Evolutionary conservation across 306 rosid species (phyloP).

Genomic region (Begonia masoniana): DNA sequence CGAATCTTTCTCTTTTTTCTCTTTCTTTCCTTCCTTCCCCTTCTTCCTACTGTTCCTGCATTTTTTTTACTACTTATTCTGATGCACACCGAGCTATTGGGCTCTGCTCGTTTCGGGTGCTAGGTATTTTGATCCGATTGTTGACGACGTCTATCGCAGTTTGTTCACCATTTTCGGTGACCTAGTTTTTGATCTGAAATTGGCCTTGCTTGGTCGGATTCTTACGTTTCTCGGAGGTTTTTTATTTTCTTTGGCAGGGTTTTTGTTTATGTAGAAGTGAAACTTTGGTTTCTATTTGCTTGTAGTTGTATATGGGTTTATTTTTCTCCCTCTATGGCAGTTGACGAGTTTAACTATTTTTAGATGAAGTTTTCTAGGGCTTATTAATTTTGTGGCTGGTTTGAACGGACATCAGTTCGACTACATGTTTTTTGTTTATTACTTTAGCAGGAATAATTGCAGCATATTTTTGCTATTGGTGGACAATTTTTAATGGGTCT

Average conservation of each 20-base stretch:
- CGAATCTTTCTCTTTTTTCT: slow-evolving; percentile 10
- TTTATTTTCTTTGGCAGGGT: neutral
- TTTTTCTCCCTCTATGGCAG: neutral
- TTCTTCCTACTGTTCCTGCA: slow-evolving; percentile 5
- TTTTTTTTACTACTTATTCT: slow-evolving; percentile 7
- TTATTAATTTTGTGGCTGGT: neutral
- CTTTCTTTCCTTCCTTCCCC: neutral
- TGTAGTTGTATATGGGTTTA: slow-evolving; percentile 1
- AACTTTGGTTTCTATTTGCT: neutral
- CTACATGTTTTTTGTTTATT: too few relatives aligned
- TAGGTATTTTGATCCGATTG: slow-evolving; percentile 9
- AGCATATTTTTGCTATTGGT: too few relatives aligned
- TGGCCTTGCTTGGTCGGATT: neutral
- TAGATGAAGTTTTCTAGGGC: neutral
- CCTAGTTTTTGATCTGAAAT: slow-evolving; percentile 6
- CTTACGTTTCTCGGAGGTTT: neutral
- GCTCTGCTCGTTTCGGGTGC: slow-evolving; percentile 1
- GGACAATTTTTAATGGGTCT: too few relatives aligned
- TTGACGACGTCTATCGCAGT: too few relatives aligned
- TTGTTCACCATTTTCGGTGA: too few relatives aligned
- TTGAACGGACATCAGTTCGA: neutral
- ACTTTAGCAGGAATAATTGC: too few relatives aligned
- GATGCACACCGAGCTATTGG: neutral
- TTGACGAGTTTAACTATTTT: neutral
- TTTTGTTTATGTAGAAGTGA: neutral